These are phyloP conservation scores for Scopulariopsis brevicaulis DNA, from an alignment of 2,329 filamentous ascomycete genomes.

Conservation along the genomic window DNA sequence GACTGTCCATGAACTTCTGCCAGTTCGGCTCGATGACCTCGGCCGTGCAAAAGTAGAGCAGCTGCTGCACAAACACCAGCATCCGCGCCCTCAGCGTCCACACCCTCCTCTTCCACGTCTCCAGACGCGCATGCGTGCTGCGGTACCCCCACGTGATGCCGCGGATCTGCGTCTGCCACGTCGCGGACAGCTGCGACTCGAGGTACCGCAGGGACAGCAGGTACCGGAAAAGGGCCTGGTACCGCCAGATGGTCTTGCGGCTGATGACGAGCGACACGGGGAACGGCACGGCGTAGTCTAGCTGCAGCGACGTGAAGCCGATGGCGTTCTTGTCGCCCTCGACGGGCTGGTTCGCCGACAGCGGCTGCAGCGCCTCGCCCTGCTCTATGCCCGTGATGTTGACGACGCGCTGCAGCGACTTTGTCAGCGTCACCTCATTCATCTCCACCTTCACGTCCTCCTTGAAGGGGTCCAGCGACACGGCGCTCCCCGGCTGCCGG, in stretches of 20 bases:
- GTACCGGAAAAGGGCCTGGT: conserved; percentile 93
- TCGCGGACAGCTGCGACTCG: conserved; percentile 73
- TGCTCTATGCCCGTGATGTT: conserved; percentile 94
- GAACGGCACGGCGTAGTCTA: conserved; percentile 92
- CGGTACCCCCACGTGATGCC: conserved; percentile 72
- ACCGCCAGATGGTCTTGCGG: conserved; percentile 91
- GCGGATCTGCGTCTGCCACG: conserved; percentile 85
- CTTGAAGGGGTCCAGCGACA: conserved; percentile 91
- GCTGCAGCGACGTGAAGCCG: conserved; percentile 84
- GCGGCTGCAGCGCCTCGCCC: conserved; percentile 68
- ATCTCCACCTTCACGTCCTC: conserved; percentile 97
- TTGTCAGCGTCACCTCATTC: conserved; percentile 88
- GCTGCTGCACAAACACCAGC: conserved; percentile 93
- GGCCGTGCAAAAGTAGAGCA: conserved; percentile 91
- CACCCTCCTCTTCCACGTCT: conserved; percentile 85
- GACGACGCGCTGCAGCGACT: conserved; percentile 90
- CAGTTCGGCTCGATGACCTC: conserved; percentile 98
- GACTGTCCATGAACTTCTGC: conserved; percentile 81
- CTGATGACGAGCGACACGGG: conserved; percentile 92
- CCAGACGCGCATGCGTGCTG: conserved; percentile 60
- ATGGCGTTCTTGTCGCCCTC: conserved; percentile 79
- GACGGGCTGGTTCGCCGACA: conserved; percentile 32
- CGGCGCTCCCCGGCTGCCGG: conserved; percentile 89
- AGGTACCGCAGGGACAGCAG: conserved; percentile 81
- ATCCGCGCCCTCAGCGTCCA: conserved; percentile 90